Base-by-base conservation (phyloP, 768 basidiomycete species). In the Sarcodon aspratus region DNA sequence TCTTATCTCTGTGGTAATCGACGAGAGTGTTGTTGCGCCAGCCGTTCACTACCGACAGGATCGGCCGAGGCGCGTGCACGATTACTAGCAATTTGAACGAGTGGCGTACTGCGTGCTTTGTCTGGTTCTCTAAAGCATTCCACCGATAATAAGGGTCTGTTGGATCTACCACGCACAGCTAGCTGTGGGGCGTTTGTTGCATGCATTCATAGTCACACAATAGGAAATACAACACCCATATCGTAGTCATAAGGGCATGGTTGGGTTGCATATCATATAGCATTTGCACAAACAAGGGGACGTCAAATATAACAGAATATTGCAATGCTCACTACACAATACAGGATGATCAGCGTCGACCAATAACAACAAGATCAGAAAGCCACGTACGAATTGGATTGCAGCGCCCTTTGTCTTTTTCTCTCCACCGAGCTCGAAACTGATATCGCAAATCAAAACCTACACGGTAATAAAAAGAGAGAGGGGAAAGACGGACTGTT, bases 351-450 rank as follows among this genome's bases (percentile, higher is more conserved):
- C 2, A 42, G 11, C 7, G 9, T 15, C 3, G 40, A 9, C 40
- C 27, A 9, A 5, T 8, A 13, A 42, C 6, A 13, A 42, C 13
- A 32, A 15, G 15, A 31, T 40, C n/a, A n/a, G n/a, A 38, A 31
- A 27, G 33, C 33, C 17, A 86, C 89, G 60, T 68, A 92, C 89
- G 80, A 94, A 94, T 64, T 79, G 80, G 61, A 94, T 86, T 53
- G 91, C 93, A 60, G 90, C 91, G 69, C 92, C 91, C 80, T 93
- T 93, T 59, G 90, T 93, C 86, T 97, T 97, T 82, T 98, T 99
- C 80, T 99, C 96, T 66, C 96, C 96, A 69, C 96, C 95, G 48
- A 97, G 85, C 74, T 98, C 95, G 77, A 99, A 98, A 77, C 90
- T 91, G 47, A 47, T 27, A 46, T 7, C 44, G 4, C 33, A 50